These are phyloP conservation scores for Kodamaea nitidulidarum DNA, from an alignment of 805 yeast genomes.

Conservation along the genomic window DNA sequence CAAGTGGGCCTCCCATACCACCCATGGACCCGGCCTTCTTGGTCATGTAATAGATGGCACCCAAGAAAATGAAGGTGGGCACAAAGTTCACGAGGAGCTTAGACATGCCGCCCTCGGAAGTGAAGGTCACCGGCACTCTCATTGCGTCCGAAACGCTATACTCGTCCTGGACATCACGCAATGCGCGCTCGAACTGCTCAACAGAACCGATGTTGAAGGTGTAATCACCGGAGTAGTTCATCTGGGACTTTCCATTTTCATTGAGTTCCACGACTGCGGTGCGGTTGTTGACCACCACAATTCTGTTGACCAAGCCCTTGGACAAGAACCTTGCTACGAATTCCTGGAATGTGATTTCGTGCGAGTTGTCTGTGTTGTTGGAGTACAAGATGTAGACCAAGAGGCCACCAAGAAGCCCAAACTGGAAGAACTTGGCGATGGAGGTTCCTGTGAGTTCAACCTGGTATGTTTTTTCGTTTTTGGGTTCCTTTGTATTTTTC, in stretches of 20 bases:
- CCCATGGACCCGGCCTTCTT: constrained; percentile 63
- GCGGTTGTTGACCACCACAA: constrained; percentile 73
- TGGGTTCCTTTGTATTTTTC: constrained; percentile 12
- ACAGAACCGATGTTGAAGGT: constrained; percentile 84
- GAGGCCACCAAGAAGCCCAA: constrained; percentile 31
- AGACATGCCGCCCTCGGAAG: constrained; percentile 63
- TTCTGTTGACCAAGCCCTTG: constrained; percentile 68
- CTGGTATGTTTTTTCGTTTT: constrained; percentile 8
- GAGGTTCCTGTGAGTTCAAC: constrained; percentile 8
- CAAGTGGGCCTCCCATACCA: constrained; percentile 76
- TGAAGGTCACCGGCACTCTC: constrained; percentile 78
- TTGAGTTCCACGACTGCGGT: constrained; percentile 69
- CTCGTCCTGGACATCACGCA: constrained; percentile 72
- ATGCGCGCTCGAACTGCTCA: constrained; percentile 77
- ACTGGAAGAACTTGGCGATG: constrained; percentile 25
- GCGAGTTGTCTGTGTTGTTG: constrained; percentile 15
- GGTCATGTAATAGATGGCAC: constrained; percentile 81
- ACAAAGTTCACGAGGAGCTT: constrained; percentile 67
- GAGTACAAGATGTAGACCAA: constrained; percentile 19
- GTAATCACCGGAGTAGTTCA: constrained; percentile 25
- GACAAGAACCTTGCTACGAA: constrained; percentile 72
- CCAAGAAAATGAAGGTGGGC: constrained; percentile 87
- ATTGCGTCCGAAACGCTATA: constrained; percentile 56
- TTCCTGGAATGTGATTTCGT: constrained; percentile 87
- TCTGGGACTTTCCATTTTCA: constrained; percentile 54